Evolutionary conservation across 257 asterid genomes (phyloP).

Genomic region (Jacaranda mimosifolia): DNA sequence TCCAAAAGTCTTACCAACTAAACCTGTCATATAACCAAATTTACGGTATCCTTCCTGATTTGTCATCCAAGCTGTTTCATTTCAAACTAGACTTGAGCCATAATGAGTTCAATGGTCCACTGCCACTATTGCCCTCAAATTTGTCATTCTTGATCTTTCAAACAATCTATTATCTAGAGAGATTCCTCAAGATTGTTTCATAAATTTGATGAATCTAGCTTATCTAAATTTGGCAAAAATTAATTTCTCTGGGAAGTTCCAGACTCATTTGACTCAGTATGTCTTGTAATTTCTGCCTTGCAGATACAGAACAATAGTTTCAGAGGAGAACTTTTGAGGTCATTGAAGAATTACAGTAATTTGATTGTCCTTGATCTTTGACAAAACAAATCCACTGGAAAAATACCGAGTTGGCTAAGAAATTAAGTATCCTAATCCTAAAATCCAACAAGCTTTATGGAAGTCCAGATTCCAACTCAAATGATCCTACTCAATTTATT

Average conservation of each 20-base stretch:
- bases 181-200: constrained; percentile 4
- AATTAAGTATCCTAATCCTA: constrained; percentile 35
- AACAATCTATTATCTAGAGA: constrained; percentile 39
- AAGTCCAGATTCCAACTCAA: constrained; percentile 28
- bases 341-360: too few species aligned
- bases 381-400: constrained; percentile 40
- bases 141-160: constrained; percentile 37
- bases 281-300: too few species aligned
- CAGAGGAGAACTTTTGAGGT: too few species aligned
- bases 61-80: not conserved
- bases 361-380: constrained; percentile 33
- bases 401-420: constrained; percentile 48
- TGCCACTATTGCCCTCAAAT: constrained; percentile 15
- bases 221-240: too few species aligned
- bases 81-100: not conserved
- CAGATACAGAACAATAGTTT: too few species aligned
- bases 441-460: constrained; percentile 43
- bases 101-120: constrained; percentile 31
- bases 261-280: too few species aligned
- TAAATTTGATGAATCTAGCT: too few species aligned
- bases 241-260: too few species aligned
- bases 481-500: not conserved
- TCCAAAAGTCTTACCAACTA: too few species aligned
- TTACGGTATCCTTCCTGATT: not conserved
- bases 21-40: too few species aligned